phyloP scores from a whole-genome alignment of 192 early-diverging fungal genomes.

The Rhizoclosmatium globosum region DNA sequence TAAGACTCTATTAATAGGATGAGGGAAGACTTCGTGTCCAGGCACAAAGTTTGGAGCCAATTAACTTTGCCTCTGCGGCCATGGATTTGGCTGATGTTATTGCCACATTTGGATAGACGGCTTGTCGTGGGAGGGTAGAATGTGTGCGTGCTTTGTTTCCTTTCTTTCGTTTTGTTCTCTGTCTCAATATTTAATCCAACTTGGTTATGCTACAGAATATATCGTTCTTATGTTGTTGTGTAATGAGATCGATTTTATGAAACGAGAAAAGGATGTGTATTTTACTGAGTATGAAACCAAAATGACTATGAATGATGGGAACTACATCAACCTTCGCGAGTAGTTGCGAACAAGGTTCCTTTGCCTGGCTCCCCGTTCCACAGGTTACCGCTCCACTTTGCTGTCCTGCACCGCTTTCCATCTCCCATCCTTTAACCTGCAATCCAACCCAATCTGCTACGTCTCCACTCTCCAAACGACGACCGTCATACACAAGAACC shows the following conservation, averaged over 20 bases:
- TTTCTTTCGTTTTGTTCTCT: not conserved
- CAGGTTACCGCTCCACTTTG: slow-evolving; percentile 17
- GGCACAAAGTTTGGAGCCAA: slow-evolving; percentile 52
- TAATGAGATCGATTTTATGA: not conserved
- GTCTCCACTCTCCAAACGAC: not conserved
- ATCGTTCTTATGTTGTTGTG: too few species aligned
- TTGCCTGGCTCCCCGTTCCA: not conserved
- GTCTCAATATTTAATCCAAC: too few species aligned
- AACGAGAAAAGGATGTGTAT: not conserved
- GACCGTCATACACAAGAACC: slow-evolving; percentile 34
- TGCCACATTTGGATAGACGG: slow-evolving; percentile 37
- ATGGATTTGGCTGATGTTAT: slow-evolving; percentile 55
- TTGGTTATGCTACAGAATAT: too few species aligned
- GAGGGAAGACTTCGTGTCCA: slow-evolving; percentile 54
- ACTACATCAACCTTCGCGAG: not conserved
- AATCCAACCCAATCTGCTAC: slow-evolving; percentile 37
- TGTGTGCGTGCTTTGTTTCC: not conserved
- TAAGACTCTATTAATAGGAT: slow-evolving; percentile 22
- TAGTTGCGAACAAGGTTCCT: not conserved
- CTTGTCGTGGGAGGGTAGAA: not conserved
- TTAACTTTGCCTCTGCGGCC: slow-evolving; percentile 71
- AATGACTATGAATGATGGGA: not conserved
- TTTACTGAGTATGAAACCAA: not conserved
- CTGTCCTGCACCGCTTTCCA: slow-evolving; percentile 38
- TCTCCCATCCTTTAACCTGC: slow-evolving; percentile 37